Conservation (phyloP, 2,329 filamentous ascomycete genomes). For the Huntiella savannae region DNA sequence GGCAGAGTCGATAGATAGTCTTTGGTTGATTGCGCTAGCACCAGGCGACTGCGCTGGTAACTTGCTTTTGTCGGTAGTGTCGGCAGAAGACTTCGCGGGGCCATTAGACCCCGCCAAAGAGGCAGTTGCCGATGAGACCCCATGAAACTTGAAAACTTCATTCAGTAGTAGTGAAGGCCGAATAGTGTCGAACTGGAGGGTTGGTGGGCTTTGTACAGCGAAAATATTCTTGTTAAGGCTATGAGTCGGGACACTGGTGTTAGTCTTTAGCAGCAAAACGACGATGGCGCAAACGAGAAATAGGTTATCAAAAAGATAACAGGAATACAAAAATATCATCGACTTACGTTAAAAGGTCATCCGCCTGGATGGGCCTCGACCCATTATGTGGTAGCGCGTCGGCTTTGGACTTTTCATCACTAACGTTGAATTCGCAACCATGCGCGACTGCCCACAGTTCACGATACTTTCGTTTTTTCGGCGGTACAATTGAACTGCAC, state of each 20-base stretch:
- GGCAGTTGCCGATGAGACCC: not conserved
- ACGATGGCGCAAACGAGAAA: not conserved
- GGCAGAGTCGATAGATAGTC: not conserved
- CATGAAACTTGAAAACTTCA: conserved; percentile 8
- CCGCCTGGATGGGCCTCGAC: conserved; percentile 10
- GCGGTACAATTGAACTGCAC: conserved; percentile 51
- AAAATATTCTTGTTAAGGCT: conserved; percentile 11
- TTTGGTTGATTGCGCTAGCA: not conserved
- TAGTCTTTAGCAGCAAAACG: not conserved
- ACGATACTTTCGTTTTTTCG: conserved; percentile 78
- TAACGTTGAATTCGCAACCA: conserved; percentile 10
- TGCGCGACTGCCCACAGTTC: conserved; percentile 60
- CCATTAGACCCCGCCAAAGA: not conserved
- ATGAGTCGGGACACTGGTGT: not conserved
- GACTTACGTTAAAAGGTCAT: conserved; percentile 11
- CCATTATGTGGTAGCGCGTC: conserved; percentile 11
- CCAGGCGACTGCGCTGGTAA: not conserved
- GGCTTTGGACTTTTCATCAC: conserved; percentile 9
- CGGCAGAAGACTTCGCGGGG: not conserved
- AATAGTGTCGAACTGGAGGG: conserved; percentile 9
- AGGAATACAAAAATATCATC: not conserved
- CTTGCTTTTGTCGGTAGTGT: not conserved
- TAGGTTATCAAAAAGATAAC: not conserved
- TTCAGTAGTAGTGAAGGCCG: conserved; percentile 5
- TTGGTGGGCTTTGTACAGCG: conserved; percentile 9